Conservation (phyloP, 164 flowering plant species). For the Sedum album region DNA sequence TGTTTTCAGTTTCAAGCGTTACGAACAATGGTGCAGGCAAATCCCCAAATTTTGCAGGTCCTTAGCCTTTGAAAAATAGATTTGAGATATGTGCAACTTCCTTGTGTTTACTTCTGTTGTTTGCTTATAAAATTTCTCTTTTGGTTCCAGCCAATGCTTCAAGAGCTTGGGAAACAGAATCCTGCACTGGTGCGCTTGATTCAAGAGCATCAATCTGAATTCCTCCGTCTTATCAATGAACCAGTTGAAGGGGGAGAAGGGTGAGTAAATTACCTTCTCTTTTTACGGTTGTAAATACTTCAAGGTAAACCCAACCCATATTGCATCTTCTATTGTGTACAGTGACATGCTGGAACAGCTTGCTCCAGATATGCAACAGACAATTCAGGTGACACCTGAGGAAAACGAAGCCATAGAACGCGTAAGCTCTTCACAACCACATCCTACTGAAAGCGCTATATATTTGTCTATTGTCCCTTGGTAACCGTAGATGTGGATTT, state of each 20-base stretch:
- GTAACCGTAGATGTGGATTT: neutral
- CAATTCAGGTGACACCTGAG: conserved; percentile 33
- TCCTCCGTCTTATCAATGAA: conserved; percentile 67
- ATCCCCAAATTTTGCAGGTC: conserved; percentile 28
- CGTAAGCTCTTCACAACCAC: conserved; percentile 15
- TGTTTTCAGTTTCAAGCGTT: conserved; percentile 54
- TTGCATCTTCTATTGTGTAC: too few species aligned
- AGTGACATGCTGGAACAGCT: conserved; percentile 32
- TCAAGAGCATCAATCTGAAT: conserved; percentile 76
- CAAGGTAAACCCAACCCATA: too few species aligned
- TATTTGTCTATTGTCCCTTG: neutral
- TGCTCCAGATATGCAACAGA: conserved; percentile 22
- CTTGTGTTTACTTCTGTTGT: neutral
- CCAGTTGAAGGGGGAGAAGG: conserved; percentile 67
- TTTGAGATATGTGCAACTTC: neutral
- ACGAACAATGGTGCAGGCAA: conserved; percentile 68
- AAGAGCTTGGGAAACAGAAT: conserved; percentile 30
- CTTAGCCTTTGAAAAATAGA: neutral
- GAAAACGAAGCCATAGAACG: conserved; percentile 35
- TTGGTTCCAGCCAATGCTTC: conserved; percentile 11
- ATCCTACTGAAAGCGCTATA: neutral
- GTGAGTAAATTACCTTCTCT: conserved; percentile 10
- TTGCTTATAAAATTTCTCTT: neutral
- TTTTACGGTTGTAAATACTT: neutral
- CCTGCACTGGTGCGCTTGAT: conserved; percentile 68